A percentile compares a stretch with the other conserved stretches of the same genome.
Conservation (phyloP, 345 rosid species). For the Salix arbutifolia region DNA sequence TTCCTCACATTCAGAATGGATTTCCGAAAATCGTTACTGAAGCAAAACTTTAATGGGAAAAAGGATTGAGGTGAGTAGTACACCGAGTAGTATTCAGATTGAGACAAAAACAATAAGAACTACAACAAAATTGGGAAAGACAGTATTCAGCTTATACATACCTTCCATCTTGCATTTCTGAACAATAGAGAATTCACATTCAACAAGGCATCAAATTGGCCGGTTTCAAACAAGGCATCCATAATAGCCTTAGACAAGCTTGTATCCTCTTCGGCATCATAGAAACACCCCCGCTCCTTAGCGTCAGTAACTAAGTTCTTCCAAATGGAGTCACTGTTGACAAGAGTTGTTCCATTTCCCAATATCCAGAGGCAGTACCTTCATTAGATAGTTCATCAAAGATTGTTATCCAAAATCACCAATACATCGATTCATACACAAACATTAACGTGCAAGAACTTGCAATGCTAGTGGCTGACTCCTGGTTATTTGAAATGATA, state of each 20-base stretch:
- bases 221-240: conserved; percentile 26
- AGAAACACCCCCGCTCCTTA: conserved; percentile 36
- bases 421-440: neutral
- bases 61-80: neutral
- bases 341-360: conserved; percentile 39
- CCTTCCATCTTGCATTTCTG: conserved; percentile 47
- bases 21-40: conserved; percentile 35
- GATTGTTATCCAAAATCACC: neutral
- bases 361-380: conserved; percentile 52
- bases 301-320: conserved; percentile 31
- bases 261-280: conserved; percentile 34
- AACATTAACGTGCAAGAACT: neutral
- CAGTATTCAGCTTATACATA: neutral
- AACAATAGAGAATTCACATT: conserved; percentile 23
- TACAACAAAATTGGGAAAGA: neutral
- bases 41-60: conserved; percentile 33
- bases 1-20: conserved; percentile 34
- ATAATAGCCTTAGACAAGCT: conserved; percentile 27
- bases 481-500: neutral
- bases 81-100: neutral
- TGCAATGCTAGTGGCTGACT: neutral
- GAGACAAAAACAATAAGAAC: neutral
- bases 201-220: conserved; percentile 38
- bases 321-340: conserved; percentile 35
- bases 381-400: neutral